Percentiles rank a stretch among this genome's conserved stretches.
These are phyloP conservation scores for Nemania sp. DNA, from an alignment of 2,329 filamentous ascomycete species.

Conservation along the genomic window DNA sequence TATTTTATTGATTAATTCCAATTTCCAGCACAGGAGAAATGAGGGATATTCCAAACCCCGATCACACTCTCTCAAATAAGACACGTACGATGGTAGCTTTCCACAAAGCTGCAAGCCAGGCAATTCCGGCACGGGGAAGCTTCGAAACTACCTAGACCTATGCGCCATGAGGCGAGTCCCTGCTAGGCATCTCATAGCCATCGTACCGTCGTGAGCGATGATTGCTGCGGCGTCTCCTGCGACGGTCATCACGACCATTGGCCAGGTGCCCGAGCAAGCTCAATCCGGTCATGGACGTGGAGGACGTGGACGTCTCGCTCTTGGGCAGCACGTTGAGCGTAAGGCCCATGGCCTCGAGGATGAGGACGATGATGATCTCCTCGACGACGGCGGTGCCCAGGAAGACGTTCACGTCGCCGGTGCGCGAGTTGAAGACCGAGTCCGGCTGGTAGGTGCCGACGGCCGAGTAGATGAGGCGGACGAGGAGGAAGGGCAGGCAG, in stretches of 20 bases:
- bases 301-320: not conserved
- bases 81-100: too few species aligned
- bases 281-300: not conserved
- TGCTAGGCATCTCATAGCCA: constrained; percentile 11
- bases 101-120: too few species aligned
- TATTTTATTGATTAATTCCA: too few species aligned
- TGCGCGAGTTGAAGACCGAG: constrained; percentile 48
- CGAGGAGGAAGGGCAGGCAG: constrained; percentile 53
- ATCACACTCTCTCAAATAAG: too few species aligned
- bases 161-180: not conserved
- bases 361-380: constrained; percentile 53
- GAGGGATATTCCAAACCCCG: too few species aligned
- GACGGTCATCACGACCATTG: not conserved
- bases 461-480: constrained; percentile 54
- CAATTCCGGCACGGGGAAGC: too few species aligned
- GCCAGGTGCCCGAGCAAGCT: not conserved
- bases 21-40: too few species aligned
- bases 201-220: not conserved
- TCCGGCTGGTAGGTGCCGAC: constrained; percentile 48
- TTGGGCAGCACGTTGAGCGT: constrained; percentile 41
- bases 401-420: constrained; percentile 45
- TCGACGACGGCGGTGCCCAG: constrained; percentile 54
- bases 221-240: not conserved
- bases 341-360: constrained; percentile 48
- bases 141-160: too few species aligned